Evolutionary conservation across 495 filamentous ascomycete genomes (phyloP), one percentile per base, ranked within the genome.

Genomic region (Astrothelium macrocarpum): DNA sequence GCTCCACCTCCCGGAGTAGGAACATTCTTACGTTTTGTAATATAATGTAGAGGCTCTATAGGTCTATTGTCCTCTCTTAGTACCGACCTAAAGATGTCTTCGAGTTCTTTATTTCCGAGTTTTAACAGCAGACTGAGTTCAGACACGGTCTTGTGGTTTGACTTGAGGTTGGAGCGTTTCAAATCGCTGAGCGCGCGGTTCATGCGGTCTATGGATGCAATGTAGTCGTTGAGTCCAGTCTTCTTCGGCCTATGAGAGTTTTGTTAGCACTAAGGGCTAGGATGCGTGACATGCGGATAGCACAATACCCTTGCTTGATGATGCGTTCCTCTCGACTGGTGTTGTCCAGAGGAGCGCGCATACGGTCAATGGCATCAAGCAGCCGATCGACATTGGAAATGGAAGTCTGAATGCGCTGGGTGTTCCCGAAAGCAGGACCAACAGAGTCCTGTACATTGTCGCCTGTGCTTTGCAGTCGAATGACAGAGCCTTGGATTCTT

Each of bases 341-440:
- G 66, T 89, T 87, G 73, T 96, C 91, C 60, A 90, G 85, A 9
- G 94, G 94, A 67, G 92, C 87, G 67, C 88, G 86, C 56, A 97
- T 82, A 63, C 85, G 85, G 45, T 97, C 91, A 66, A 97, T 97
- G 31, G 91, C 90, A 65, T 84, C 81, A 60, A 91, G 81, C 45
- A 97, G 85, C 63, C 84, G 81, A 68, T 97, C 92, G 70, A 99
- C 91, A 71, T 97, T 88, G 66, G 80, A 85, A 61, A 89, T 91
- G 43, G 91, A 84, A 26, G 84, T 82, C 72, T 97, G 95, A 4
- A 97, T 82, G 42, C 83, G 86, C 74, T 90, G 88, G 1, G 95
- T 97, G 71, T 96, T 95, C 69, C 89, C 91, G 73, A 91, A 91
- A 31, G 97, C 87, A 10, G 95, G 95, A 0, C 91, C 90, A 58